Conservation (phyloP, 495 filamentous ascomycete genomes). For the Achaetomiella virescens region DNA sequence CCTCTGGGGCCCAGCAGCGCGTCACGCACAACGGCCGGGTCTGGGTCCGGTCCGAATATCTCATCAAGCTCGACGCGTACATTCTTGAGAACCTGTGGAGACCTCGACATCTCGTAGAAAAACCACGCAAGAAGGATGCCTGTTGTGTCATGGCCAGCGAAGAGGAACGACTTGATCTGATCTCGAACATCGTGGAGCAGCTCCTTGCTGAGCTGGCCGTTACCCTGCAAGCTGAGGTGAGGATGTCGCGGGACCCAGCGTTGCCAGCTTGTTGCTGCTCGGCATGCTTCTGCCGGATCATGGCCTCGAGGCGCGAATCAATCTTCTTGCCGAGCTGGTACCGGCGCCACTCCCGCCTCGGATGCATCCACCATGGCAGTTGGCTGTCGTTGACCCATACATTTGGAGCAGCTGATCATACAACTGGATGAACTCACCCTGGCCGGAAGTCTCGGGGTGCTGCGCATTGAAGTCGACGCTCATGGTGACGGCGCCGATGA, state of each 20-base stretch:
- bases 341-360: conserved; percentile 13
- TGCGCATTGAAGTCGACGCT: conserved; percentile 33
- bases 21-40: conserved; percentile 18
- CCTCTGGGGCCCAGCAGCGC: conserved; percentile 21
- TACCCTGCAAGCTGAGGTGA: conserved; percentile 30
- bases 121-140: conserved; percentile 34
- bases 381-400: conserved; percentile 13
- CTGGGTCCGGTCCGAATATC: conserved; percentile 28
- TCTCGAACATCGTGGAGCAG: conserved; percentile 24
- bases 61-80: conserved; percentile 44
- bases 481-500: conserved; percentile 37
- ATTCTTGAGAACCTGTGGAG: conserved; percentile 34
- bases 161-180: conserved; percentile 41
- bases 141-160: conserved; percentile 48
- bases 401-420: conserved; percentile 23
- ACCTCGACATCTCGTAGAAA: conserved; percentile 42
- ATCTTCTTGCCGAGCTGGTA: conserved; percentile 12
- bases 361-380: conserved; percentile 21
- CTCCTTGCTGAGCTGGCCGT: conserved; percentile 16
- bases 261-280: conserved; percentile 5
- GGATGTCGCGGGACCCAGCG: conserved; percentile 25
- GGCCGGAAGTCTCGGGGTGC: conserved; percentile 9
- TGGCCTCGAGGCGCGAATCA: conserved; percentile 15
- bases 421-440: conserved; percentile 23
- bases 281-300: conserved; percentile 25